Conservation (phyloP, 108 stramenopile species). For the Chaetoceros tenuissimus region DNA sequence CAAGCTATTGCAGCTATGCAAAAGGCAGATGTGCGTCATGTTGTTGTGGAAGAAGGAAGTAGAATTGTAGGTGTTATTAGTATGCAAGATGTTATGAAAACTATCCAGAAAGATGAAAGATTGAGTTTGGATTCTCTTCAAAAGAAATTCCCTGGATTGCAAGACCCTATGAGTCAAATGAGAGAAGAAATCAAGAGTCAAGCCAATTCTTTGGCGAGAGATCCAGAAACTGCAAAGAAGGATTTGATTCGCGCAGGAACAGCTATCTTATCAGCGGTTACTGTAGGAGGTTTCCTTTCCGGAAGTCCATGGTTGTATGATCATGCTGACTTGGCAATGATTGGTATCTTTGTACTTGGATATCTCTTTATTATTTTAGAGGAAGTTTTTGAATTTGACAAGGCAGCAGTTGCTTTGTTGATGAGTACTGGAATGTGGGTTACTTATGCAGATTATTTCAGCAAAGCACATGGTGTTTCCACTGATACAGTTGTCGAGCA, state of each 20-base stretch:
- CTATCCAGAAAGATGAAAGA: slow-evolving; percentile 74
- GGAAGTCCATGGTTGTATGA: slow-evolving; percentile 70
- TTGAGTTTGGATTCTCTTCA: slow-evolving; percentile 48
- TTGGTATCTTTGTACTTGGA: slow-evolving; percentile 82
- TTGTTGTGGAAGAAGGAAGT: slow-evolving; percentile 39
- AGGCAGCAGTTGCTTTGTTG: slow-evolving; percentile 84
- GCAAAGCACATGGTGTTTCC: slow-evolving; percentile 51
- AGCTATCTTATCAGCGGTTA: slow-evolving; percentile 34
- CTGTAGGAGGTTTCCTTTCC: slow-evolving; percentile 52
- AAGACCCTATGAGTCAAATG: slow-evolving; percentile 61
- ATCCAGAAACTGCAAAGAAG: slow-evolving; percentile 60
- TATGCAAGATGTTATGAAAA: slow-evolving; percentile 74
- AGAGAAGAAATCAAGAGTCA: slow-evolving; percentile 61
- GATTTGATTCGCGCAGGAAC: slow-evolving; percentile 65
- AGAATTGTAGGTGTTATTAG: slow-evolving; percentile 58
- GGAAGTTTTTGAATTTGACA: slow-evolving; percentile 90
- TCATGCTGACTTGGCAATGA: slow-evolving; percentile 72
- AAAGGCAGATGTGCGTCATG: slow-evolving; percentile 55
- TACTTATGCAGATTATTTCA: slow-evolving; percentile 84
- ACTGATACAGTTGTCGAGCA: slow-evolving; percentile 57
- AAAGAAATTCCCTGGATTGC: slow-evolving; percentile 60
- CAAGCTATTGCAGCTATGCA: slow-evolving; percentile 76
- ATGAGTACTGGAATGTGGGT: slow-evolving; percentile 93
- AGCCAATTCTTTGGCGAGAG: slow-evolving; percentile 54
- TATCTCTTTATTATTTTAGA: slow-evolving; percentile 93